Conservation (phyloP, 169 alveolate genomes). For the Fabrea salina region DNA sequence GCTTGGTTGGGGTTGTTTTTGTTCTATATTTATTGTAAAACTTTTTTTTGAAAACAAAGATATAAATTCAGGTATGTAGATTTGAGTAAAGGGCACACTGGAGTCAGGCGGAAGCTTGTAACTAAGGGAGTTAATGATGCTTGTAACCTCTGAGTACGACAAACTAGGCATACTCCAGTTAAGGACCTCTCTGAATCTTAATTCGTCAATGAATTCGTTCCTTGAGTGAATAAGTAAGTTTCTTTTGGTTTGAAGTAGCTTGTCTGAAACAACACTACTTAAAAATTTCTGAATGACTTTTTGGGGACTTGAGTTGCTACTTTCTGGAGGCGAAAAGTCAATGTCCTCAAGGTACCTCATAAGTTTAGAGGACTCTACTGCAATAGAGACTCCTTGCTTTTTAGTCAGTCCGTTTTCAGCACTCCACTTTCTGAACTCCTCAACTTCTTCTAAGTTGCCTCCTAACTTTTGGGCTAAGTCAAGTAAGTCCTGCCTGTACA, state of each 20-base stretch:
- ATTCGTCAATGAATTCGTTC: background rate
- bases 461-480: background rate
- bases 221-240: background rate
- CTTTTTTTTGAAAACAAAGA: background rate
- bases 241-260: background rate
- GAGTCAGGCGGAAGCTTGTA: background rate
- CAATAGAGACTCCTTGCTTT: background rate
- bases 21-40: background rate
- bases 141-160: background rate
- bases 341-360: background rate
- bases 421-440: conserved; percentile 3
- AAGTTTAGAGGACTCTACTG: background rate
- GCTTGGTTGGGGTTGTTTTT: background rate
- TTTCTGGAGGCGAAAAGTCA: background rate
- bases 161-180: background rate
- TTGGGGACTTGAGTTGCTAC: background rate
- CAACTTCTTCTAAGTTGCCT: background rate
- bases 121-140: background rate
- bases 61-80: conserved; percentile 4
- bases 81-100: background rate
- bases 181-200: background rate
- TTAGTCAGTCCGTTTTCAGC: background rate
- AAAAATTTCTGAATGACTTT: background rate
- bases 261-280: background rate
- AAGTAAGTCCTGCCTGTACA: background rate